These are phyloP conservation scores for Stylosanthes scabra DNA, from an alignment of 331 rosid species.

Conservation along the genomic window DNA sequence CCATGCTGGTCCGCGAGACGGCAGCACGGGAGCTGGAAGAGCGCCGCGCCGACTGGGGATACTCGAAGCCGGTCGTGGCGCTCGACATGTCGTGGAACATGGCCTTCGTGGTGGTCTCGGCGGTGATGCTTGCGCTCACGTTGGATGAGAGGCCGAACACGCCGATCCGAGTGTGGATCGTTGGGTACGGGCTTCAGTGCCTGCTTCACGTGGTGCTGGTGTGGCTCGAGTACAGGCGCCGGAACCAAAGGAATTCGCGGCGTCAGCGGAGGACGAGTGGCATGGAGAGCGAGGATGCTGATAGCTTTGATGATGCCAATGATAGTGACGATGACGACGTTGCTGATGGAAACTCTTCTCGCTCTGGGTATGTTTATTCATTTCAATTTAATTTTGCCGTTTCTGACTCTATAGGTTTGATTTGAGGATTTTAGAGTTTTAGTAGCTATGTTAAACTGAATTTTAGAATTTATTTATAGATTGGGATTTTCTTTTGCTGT, in stretches of 20 bases:
- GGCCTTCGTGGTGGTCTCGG: constrained; percentile 77
- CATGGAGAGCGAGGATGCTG: constrained; percentile 38
- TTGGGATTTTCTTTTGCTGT: background rate
- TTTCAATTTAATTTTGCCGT: background rate
- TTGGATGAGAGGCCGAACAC: constrained; percentile 60
- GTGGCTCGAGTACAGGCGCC: constrained; percentile 74
- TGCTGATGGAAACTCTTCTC: constrained; percentile 39
- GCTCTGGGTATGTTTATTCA: constrained; percentile 41
- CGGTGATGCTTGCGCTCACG: constrained; percentile 62
- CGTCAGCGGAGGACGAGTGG: constrained; percentile 45
- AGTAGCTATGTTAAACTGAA: constrained; percentile 20
- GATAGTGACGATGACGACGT: constrained; percentile 61
- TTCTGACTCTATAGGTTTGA: constrained; percentile 5
- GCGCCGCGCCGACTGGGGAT: constrained; percentile 96
- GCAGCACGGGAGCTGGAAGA: constrained; percentile 93
- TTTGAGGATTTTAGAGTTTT: background rate
- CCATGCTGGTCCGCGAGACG: constrained; percentile 91
- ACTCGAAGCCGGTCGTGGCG: constrained; percentile 95
- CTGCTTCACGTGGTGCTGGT: constrained; percentile 81
- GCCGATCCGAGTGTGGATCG: constrained; percentile 88
- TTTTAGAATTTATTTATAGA: background rate
- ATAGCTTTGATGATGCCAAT: constrained; percentile 12
- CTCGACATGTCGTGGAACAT: constrained; percentile 87
- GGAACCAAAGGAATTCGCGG: constrained; percentile 48
- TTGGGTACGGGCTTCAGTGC: constrained; percentile 85